Evolutionary conservation across 306 rosid species (phyloP).

Genomic region (Comarum palustre): DNA sequence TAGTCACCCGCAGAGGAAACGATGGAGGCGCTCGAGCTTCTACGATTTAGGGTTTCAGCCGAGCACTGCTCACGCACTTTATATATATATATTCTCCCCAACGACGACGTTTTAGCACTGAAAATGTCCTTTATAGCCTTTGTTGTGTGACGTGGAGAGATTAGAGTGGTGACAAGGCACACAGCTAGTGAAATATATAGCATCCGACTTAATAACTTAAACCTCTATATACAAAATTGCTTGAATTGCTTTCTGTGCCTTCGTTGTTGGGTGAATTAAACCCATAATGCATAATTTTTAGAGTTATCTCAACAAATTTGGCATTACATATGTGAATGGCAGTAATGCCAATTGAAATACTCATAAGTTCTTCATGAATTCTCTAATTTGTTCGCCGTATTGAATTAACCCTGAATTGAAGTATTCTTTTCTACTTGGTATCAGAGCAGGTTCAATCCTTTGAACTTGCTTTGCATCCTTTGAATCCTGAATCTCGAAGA

Average conservation of each 20-base stretch:
- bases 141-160: too few relatives aligned
- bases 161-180: too few relatives aligned
- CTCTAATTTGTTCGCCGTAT: too few relatives aligned
- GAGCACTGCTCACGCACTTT: background rate
- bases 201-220: constrained; percentile 1
- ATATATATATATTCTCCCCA: background rate
- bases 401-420: too few relatives aligned
- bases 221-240: background rate
- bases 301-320: background rate
- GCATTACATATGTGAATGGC: background rate
- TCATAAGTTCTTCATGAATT: too few relatives aligned
- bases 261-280: background rate
- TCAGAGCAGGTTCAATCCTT: too few relatives aligned
- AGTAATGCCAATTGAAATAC: background rate
- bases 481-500: too few relatives aligned
- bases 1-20: background rate
- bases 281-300: background rate
- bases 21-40: background rate
- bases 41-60: constrained; percentile 11
- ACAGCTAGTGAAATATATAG: constrained; percentile 1
- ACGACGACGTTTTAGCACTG: constrained; percentile 32
- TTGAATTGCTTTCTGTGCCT: background rate
- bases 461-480: too few relatives aligned
- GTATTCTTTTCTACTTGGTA: too few relatives aligned
- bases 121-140: too few relatives aligned